Evolutionary conservation across 2,329 filamentous ascomycete species (phyloP).

Genomic region (Fusarium sp.): DNA sequence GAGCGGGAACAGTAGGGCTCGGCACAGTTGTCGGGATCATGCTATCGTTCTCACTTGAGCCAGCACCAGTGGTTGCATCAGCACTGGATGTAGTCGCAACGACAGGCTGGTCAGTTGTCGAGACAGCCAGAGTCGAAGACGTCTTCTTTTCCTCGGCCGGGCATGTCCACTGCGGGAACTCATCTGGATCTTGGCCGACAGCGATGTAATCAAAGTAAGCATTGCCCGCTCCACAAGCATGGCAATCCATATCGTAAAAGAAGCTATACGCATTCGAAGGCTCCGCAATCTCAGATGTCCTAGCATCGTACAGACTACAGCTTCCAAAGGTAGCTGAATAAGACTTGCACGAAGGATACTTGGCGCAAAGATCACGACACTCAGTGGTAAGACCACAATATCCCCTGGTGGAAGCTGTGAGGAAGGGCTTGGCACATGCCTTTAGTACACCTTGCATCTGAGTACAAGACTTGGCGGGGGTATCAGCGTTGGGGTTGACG

Average conservation of each 20-base stretch:
- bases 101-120: not conserved
- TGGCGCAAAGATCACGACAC: slow-evolving; percentile 41
- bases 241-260: slow-evolving; percentile 41
- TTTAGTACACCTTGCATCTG: slow-evolving; percentile 30
- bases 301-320: slow-evolving; percentile 32
- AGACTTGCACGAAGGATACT: slow-evolving; percentile 41
- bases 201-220: slow-evolving; percentile 41
- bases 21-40: not conserved
- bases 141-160: not conserved
- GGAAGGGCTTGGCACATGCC: slow-evolving; percentile 36
- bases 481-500: slow-evolving; percentile 37
- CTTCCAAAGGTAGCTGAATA: slow-evolving; percentile 32
- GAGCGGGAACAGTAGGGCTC: not conserved
- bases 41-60: not conserved
- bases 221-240: slow-evolving; percentile 30
- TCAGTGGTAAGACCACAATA: slow-evolving; percentile 27
- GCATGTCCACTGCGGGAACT: slow-evolving; percentile 23
- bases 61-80: not conserved
- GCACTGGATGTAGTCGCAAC: not conserved
- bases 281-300: slow-evolving; percentile 30
- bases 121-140: not conserved
- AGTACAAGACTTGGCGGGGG: slow-evolving; percentile 28
- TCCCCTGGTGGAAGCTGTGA: slow-evolving; percentile 14
- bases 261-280: not conserved
- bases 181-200: slow-evolving; percentile 8